Evolutionary conservation across 2,329 filamentous ascomycete genomes (phyloP).

Genomic region (Fusarium sp.): DNA sequence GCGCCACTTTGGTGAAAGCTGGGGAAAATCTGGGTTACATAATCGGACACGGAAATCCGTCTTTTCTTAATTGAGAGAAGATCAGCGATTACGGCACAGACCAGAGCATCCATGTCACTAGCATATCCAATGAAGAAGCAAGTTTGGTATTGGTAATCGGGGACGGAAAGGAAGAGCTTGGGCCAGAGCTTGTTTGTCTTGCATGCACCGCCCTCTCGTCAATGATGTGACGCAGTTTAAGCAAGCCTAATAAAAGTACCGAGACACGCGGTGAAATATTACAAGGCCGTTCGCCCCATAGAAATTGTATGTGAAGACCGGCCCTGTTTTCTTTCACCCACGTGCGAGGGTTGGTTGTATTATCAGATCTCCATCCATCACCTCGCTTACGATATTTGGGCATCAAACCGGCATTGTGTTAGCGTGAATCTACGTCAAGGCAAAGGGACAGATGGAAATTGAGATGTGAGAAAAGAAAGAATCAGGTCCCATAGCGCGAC

Average conservation of each 20-base stretch:
- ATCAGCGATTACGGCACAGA: neutral
- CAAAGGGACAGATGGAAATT: neutral
- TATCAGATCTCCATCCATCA: neutral
- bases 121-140: neutral
- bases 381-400: neutral
- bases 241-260: too few species aligned
- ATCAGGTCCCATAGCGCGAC: too few species aligned
- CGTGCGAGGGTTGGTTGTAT: neutral
- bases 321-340: too few species aligned
- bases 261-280: too few species aligned
- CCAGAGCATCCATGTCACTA: neutral
- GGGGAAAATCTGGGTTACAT: slow-evolving; percentile 7
- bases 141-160: neutral
- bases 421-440: neutral
- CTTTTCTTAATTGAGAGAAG: neutral
- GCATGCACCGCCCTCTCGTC: slow-evolving; percentile 8
- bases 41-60: slow-evolving; percentile 8
- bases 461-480: neutral
- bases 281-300: too few species aligned
- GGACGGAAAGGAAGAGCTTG: neutral
- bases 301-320: too few species aligned
- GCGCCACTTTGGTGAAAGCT: neutral
- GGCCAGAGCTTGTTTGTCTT: slow-evolving; percentile 11
- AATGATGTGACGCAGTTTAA: neutral
- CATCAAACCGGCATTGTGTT: neutral